Evolutionary conservation across 2,329 filamentous ascomycete species (phyloP), one percentile per base, ranked within the genome.

Genomic region (Seiridium unicorne): DNA sequence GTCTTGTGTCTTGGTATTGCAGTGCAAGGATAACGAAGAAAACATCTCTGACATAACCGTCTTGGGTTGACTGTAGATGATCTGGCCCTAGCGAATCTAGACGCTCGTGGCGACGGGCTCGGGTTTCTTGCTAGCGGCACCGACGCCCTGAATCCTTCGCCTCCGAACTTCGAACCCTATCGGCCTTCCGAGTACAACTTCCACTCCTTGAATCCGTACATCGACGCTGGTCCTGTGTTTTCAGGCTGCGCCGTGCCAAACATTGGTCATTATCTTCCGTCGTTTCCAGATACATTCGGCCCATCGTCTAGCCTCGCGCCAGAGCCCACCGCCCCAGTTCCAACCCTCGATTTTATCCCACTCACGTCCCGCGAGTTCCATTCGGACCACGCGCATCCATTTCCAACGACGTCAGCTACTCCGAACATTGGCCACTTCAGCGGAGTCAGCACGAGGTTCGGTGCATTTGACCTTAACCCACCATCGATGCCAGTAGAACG

Each of bases 401-500:
- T 48, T 7, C 13, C 46, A 48, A 6, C 46, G 13, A 31, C 51
- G n/a, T 13, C 51, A 9, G 36, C 40, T 5, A 6, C 35, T 3
- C 35, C 35, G 32, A 11, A 44, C 26, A 13, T 31, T 18, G 53
- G 44, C 7, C 13, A 36, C 34, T 54, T 54, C 34, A 11, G 10
- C 32, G 32, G 26, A 49, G 26, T 49, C 26, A 10, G 26, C 31
- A 38, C 36, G 32, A 40, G 34, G n/a, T 26, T 26, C 18, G 18
- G 18, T 26, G 18, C 18, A 26, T 26, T 26, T 26, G 18, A 26
- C 18, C 18, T 26, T 26, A 26, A 26, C 11, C 9, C 5, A 4
- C 34, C 36, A 38, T 38, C n/a, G 53, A 55, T 55, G 53, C 53
- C 53, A 26, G 53, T 53, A 53, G 18, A 53, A 34, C 51, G 13